A percentile compares a stretch with the other conserved stretches of the same genome.
Conservation (phyloP, 768 basidiomycete species). For the Mycena pura region DNA sequence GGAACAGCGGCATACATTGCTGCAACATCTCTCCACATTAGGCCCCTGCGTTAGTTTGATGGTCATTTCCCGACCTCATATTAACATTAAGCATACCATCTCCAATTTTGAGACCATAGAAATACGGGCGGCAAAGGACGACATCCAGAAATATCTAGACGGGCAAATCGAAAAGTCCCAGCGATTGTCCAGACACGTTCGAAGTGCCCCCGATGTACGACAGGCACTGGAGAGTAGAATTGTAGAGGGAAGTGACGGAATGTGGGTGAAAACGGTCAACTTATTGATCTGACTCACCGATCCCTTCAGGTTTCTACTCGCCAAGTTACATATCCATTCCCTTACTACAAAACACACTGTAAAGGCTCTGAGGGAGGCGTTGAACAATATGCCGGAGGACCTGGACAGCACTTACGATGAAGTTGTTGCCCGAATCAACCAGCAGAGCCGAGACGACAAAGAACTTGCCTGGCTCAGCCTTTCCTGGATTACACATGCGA, state of each 20-base stretch:
- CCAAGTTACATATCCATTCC: constrained; percentile 1
- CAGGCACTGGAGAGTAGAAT: neutral
- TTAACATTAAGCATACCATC: neutral
- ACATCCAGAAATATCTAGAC: neutral
- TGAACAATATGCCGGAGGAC: neutral
- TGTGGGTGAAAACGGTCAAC: neutral
- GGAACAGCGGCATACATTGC: neutral
- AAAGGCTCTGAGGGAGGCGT: neutral
- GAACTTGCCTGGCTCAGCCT: neutral
- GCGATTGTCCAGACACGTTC: neutral
- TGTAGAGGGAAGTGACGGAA: neutral
- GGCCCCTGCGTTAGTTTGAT: neutral
- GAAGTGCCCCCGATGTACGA: neutral
- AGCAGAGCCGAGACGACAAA: neutral
- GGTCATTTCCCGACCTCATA: constrained; percentile 11
- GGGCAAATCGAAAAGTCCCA: neutral
- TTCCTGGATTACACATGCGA: neutral
- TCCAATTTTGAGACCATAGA: neutral
- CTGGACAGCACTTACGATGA: neutral
- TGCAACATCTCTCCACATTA: neutral
- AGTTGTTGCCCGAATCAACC: neutral
- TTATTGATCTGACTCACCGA: neutral
- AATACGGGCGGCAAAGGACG: neutral
- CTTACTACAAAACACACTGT: neutral
- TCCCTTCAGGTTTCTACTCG: neutral